Evolutionary conservation across 1,139 yeast genomes (phyloP), one percentile per base, ranked within the genome.

Genomic region (Hanseniaspora sp.): DNA sequence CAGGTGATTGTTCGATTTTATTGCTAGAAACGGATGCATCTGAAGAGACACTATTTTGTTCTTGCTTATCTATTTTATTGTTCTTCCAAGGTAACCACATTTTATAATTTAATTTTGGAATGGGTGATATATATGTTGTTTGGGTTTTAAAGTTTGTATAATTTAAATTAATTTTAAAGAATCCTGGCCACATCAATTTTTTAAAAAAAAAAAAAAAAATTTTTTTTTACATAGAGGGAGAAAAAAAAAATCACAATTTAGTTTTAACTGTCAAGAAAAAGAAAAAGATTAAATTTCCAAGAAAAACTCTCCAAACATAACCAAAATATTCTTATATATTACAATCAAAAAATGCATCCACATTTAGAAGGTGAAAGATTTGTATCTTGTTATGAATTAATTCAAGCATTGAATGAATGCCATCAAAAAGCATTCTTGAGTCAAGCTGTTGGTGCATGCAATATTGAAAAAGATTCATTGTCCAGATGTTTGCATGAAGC

Each of bases 341-440:
- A 38, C 11, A 6, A 9, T 8, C 1, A 31, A 12, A 43, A 38
- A 12, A 71, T 71, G 74, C 74, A 71, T 63, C 74, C 74, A 60
- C 74, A 70, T 59, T 57, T 71, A 56, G 72, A 71, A 57, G 67
- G 72, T 2, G 69, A 71, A 52, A 65, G 74, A 61, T 71, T 71
- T 57, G 65, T 67, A 74, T 83, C 84, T 38, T 92, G 98, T 67
- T 82, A 79, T 52, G 84, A 82, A 59, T 76, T 88, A 54, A 87
- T 92, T 70, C 83, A 83, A 59, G 96, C 95, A 0, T 76, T 92
- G 13, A 96, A 90, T 64, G 83, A 86, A 65, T 92, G 98, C 66
- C 96, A 90, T 64, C 75, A 80, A 58, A 78, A 76, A 58, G 85
- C 82, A 57, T 84, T 82, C 61, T 63, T 85, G 59, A 76, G 79